These are phyloP conservation scores for Pseudisothecium myosuroides DNA, from an alignment of 225 moss, liverwort and hornwort species.

Conservation along the genomic window DNA sequence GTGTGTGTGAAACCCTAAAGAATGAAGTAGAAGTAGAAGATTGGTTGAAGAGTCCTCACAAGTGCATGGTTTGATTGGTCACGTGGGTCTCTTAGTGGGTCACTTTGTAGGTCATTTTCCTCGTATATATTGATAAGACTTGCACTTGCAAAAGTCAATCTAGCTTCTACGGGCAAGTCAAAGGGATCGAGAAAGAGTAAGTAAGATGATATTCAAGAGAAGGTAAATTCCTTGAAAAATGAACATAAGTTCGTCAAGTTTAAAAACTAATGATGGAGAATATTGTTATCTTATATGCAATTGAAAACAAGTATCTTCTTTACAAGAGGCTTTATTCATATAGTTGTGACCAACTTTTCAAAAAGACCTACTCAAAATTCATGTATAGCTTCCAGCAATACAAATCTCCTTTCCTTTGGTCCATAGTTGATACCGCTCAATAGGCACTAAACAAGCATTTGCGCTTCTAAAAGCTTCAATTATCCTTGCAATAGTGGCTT, in stretches of 20 bases:
- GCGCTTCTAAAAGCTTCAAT: rapidly evolving
- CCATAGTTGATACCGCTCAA: rapidly evolving
- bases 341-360: rapidly evolving
- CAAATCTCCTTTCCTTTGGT: neutral
- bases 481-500: rapidly evolving
- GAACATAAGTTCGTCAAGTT: no score
- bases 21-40: neutral
- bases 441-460: neutral
- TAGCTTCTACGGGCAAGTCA: rapidly evolving
- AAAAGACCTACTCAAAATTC: neutral
- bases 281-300: neutral
- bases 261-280: no score
- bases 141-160: rapidly evolving
- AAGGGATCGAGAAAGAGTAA: neutral
- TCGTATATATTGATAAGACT: neutral
- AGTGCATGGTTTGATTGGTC: no score
- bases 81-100: no score
- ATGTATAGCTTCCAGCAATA: neutral
- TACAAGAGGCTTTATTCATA: neutral
- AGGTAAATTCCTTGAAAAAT: neutral
- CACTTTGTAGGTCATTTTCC: no score
- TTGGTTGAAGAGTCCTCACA: neutral
- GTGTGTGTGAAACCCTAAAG: no score
- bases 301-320: neutral
- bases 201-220: neutral